Evolutionary conservation across 23 red algal species (phyloP).

Genomic region (Gracilaria vermiculophylla): DNA sequence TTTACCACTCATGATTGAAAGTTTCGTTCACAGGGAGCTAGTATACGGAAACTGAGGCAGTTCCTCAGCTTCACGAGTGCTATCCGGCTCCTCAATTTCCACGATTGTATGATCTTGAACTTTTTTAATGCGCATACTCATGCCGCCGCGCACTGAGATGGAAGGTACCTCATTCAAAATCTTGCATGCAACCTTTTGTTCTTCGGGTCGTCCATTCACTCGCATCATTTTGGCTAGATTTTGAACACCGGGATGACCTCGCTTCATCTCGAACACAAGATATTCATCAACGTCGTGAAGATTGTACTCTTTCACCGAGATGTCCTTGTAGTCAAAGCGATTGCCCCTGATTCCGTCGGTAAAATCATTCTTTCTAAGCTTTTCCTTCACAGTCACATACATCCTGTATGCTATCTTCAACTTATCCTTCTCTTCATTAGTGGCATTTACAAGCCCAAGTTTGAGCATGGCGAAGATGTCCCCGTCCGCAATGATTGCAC

Average conservation of each 20-base stretch:
- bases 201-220: background rate
- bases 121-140: background rate
- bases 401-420: background rate
- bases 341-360: background rate
- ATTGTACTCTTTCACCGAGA: background rate
- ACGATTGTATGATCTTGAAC: background rate
- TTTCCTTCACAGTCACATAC: background rate
- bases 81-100: background rate
- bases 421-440: background rate
- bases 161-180: background rate
- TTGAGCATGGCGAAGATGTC: conserved; percentile 31
- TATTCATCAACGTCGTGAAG: background rate
- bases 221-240: background rate
- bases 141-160: background rate
- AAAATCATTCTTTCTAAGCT: background rate
- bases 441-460: conserved; percentile 12
- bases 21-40: background rate
- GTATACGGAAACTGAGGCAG: background rate
- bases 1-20: too few species aligned
- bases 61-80: background rate
- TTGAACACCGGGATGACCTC: background rate
- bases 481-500: conserved; percentile 36
- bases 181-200: background rate
- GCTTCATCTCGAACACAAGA: background rate
- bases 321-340: background rate